These are phyloP conservation scores for Creolimax fragrantissima DNA, from an alignment of 78 protist genomes.

Conservation along the genomic window DNA sequence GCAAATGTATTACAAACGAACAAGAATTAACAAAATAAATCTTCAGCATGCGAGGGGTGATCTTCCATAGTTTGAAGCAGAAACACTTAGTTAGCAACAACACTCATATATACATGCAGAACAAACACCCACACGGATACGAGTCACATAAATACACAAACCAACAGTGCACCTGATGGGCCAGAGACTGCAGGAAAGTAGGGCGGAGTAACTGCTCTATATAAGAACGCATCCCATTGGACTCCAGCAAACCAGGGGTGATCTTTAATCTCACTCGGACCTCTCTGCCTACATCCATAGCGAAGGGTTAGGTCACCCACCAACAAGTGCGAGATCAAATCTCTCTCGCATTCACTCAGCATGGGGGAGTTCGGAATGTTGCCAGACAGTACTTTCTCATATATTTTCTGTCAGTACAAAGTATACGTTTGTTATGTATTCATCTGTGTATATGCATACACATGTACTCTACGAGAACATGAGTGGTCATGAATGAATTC, in stretches of 20 bases:
- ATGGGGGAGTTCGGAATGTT: constrained; percentile 66
- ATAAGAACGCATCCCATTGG: constrained; percentile 40
- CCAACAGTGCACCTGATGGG: neutral
- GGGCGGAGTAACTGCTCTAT: neutral
- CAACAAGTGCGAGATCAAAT: constrained; percentile 64
- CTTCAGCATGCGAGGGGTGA: neutral
- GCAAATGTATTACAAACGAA: neutral
- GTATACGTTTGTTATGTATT: too few relatives aligned
- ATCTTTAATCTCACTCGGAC: neutral
- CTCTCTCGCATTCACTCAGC: constrained; percentile 65
- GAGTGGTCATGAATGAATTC: too few relatives aligned
- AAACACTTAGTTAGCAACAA: neutral
- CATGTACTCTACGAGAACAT: too few relatives aligned
- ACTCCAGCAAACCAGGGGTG: constrained; percentile 9
- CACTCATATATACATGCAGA: neutral
- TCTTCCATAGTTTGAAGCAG: neutral
- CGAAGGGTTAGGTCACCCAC: constrained; percentile 1
- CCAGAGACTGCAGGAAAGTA: neutral
- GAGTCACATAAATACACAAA: neutral
- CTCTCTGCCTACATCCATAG: neutral
- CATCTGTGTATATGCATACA: too few relatives aligned
- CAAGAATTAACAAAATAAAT: neutral
- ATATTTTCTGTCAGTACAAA: constrained; percentile 59
- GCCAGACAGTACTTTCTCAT: constrained; percentile 75
- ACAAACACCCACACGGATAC: neutral